These are phyloP conservation scores for Carex arenaria DNA, from an alignment of 202 grass and related monocot genomes.

Conservation along the genomic window DNA sequence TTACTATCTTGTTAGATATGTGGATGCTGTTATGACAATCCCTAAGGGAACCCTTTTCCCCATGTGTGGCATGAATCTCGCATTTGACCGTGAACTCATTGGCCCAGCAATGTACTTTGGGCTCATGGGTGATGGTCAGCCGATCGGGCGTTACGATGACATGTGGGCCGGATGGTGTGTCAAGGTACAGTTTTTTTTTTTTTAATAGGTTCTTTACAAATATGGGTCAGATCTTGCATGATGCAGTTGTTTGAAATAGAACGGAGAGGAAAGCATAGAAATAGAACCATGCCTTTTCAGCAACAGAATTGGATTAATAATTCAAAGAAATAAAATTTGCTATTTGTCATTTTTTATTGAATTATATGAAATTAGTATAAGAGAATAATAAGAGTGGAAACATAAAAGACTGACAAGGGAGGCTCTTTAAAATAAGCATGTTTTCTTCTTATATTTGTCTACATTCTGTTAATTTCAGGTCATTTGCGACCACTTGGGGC, in stretches of 20 bases:
- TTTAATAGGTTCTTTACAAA: constrained; percentile 21
- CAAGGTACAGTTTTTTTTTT: constrained; percentile 43
- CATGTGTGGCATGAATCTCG: constrained; percentile 96
- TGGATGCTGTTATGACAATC: constrained; percentile 87
- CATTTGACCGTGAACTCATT: constrained; percentile 68
- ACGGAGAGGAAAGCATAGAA: neutral
- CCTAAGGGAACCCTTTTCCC: constrained; percentile 92
- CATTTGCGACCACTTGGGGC: constrained; percentile 35
- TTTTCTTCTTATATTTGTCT: neutral
- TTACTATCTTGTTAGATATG: constrained; percentile 38
- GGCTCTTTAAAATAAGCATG: neutral
- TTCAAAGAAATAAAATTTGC: neutral
- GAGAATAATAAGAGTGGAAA: neutral
- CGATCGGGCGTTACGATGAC: constrained; percentile 93
- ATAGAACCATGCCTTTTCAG: neutral
- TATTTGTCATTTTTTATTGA: neutral
- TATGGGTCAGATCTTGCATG: neutral
- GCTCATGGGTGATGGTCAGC: constrained; percentile 96
- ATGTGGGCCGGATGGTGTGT: constrained; percentile 98
- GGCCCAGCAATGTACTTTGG: constrained; percentile 96
- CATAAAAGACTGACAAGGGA: neutral
- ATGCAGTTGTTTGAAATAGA: neutral
- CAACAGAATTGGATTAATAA: neutral
- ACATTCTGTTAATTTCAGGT: constrained; percentile 27
- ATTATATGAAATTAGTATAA: neutral